Evolutionary conservation across 805 yeast species (phyloP).

Genomic region (Saccharomycopsis olivae): DNA sequence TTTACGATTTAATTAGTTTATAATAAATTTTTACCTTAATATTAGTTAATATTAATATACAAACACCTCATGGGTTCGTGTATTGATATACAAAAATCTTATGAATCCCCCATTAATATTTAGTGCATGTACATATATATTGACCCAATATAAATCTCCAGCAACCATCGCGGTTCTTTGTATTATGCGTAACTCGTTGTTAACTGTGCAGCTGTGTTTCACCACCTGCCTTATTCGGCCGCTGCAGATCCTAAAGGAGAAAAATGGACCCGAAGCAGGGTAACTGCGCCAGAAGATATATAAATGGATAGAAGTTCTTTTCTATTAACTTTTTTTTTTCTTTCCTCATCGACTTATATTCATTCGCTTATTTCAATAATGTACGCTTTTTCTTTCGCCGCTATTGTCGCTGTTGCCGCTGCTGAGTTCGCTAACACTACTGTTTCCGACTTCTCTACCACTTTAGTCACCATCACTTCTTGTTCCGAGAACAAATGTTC

Average conservation of each 20-base stretch:
- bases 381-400: constrained; percentile 13
- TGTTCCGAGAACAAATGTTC: constrained; percentile 21
- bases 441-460: constrained; percentile 19
- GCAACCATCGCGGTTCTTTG: background rate
- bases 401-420: constrained; percentile 12
- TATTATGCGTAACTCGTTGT: background rate
- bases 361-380: constrained; percentile 9
- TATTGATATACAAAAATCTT: too few relatives aligned
- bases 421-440: constrained; percentile 12
- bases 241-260: too few relatives aligned
- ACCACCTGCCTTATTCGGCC: background rate
- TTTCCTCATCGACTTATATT: too few relatives aligned
- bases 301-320: too few relatives aligned
- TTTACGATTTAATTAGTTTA: too few relatives aligned
- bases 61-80: background rate
- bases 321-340: too few relatives aligned
- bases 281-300: too few relatives aligned
- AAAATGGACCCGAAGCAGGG: too few relatives aligned
- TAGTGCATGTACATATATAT: background rate
- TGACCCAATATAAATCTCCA: background rate
- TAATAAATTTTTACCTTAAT: too few relatives aligned
- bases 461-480: constrained; percentile 24
- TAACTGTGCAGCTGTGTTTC: background rate
- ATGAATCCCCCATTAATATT: too few relatives aligned
- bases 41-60: background rate